Evolutionary conservation across 768 basidiomycete species (phyloP).

Genomic region (Scleroderma citrinum): DNA sequence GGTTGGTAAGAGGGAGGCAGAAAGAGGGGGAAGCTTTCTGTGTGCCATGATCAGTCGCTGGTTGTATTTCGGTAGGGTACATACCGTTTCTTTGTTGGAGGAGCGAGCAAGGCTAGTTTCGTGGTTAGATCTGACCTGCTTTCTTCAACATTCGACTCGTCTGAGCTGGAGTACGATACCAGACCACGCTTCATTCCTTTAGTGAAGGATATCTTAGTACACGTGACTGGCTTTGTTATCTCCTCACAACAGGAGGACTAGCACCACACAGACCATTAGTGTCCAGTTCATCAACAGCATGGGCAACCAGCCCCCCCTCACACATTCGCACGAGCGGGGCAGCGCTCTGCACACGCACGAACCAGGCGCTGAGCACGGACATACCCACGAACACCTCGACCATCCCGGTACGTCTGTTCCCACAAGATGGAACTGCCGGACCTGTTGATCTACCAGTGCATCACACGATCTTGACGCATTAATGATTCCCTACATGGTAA

Average conservation of each 20-base stretch:
- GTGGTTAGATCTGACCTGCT: neutral
- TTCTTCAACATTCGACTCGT: slow-evolving; percentile 12
- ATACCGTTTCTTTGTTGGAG: slow-evolving; percentile 39
- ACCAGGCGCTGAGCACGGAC: slow-evolving; percentile 78
- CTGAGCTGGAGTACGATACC: slow-evolving; percentile 49
- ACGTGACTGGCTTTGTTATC: too few species aligned
- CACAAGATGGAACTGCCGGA: neutral
- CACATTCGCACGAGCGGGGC: slow-evolving; percentile 49
- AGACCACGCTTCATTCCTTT: slow-evolving; percentile 32
- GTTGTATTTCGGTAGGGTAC: neutral
- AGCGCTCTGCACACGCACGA: slow-evolving; percentile 44
- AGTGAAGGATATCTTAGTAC: too few species aligned
- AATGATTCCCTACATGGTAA: neutral
- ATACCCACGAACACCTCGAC: slow-evolving; percentile 91
- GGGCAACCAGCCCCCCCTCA: slow-evolving; percentile 26
- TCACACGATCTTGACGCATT: neutral
- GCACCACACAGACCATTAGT: slow-evolving; percentile 52
- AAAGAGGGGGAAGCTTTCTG: slow-evolving; percentile 61
- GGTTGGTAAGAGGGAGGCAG: slow-evolving; percentile 40
- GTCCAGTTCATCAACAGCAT: slow-evolving; percentile 76
- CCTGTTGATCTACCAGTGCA: neutral
- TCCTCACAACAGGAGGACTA: too few species aligned
- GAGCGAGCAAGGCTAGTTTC: slow-evolving; percentile 6
- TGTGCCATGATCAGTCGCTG: neutral
- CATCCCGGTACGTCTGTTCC: slow-evolving; percentile 57